These are phyloP conservation scores for Cladophialophora chaetospira DNA, from an alignment of 2,329 filamentous ascomycete genomes.

Conservation along the genomic window DNA sequence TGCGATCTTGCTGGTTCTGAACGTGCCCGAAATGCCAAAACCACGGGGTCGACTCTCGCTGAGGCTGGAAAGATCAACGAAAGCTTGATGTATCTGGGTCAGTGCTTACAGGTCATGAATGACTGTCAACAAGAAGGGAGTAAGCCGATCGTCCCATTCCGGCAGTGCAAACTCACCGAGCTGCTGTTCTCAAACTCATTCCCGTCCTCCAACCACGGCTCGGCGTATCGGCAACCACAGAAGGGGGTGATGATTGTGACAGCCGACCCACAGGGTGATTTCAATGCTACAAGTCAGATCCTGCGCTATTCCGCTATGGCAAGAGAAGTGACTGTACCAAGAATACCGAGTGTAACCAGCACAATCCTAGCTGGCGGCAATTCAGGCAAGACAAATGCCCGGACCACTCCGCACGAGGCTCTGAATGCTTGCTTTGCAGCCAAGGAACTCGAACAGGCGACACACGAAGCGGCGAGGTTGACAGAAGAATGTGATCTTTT, in stretches of 20 bases:
- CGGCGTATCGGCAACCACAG: slow-evolving; percentile 65
- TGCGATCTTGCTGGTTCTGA: slow-evolving; percentile 66
- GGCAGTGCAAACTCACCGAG: slow-evolving; percentile 84
- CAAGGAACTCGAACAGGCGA: slow-evolving; percentile 78
- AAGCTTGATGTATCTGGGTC: slow-evolving; percentile 95
- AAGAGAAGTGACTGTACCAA: slow-evolving; percentile 86
- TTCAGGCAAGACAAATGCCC: slow-evolving; percentile 37
- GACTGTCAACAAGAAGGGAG: slow-evolving; percentile 68
- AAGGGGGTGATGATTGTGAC: slow-evolving; percentile 96
- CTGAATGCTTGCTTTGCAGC: slow-evolving; percentile 51
- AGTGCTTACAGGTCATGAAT: slow-evolving; percentile 94
- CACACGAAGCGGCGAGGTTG: slow-evolving; percentile 78
- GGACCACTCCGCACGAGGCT: slow-evolving; percentile 50
- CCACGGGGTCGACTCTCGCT: slow-evolving; percentile 84
- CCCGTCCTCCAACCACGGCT: slow-evolving; percentile 60
- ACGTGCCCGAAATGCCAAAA: slow-evolving; percentile 89
- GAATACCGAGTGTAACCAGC: slow-evolving; percentile 78
- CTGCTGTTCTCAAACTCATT: slow-evolving; percentile 87
- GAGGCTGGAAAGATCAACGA: slow-evolving; percentile 99
- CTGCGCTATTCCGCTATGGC: slow-evolving; percentile 91
- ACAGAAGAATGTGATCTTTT: slow-evolving; percentile 75
- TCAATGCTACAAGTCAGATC: slow-evolving; percentile 95
- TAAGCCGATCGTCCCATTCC: slow-evolving; percentile 76
- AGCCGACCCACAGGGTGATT: slow-evolving; percentile 88
- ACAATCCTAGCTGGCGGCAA: slow-evolving; percentile 56